Evolutionary conservation across 148 eudicot genomes (phyloP), one percentile per base, ranked within the genome.

Genomic region (Rhododendron williamsianum): DNA sequence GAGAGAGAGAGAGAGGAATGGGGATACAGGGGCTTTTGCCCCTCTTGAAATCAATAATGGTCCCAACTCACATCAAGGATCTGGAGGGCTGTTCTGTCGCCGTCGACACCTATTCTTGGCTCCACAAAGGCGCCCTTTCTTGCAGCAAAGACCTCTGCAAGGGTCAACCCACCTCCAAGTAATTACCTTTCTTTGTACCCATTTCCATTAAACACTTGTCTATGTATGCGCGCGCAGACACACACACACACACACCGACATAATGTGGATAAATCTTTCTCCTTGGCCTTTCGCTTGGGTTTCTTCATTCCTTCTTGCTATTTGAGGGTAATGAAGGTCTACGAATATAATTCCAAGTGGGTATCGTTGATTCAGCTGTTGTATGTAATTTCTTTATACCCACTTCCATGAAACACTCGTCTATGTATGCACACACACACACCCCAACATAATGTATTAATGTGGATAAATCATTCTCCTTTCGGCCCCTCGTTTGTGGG

Each of bases 71-170:
- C 89, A 92, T 95, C 8, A 94, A 93, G 86, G 96, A 93, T 9
- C 85, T 97, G 45, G 71, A 93, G 81, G 99, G 99, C 3, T 91
- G 92, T 81, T 86, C 85, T n/a, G 99, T 97, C 13, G 99, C 99
- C 54, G 84, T 97, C 51, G 99, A 97, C 82, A 97, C 98, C 51
- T 97, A 95, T 89, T 97, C 98, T 86, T 97, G 99, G 99, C 95
- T 97, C 23, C 99, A 97, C 85, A 97, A 97, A 86, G 99, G 99
- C 8, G 98, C 99, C 11, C 94, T 97, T 76, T 94, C 95, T 91
- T 97, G 99, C 88, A 97, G 99, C 91, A 83, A 88, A 72, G 93
- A 95, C 21, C 98, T 97, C 84, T 97, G 99, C 91, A 97, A 94
- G 82, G 94, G 93, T 82, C 87, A 90, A n/a, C 94, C 94, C 80